Evolutionary conservation across 2,329 filamentous ascomycete species (phyloP).

Genomic region (Scedosporium minutisporum): DNA sequence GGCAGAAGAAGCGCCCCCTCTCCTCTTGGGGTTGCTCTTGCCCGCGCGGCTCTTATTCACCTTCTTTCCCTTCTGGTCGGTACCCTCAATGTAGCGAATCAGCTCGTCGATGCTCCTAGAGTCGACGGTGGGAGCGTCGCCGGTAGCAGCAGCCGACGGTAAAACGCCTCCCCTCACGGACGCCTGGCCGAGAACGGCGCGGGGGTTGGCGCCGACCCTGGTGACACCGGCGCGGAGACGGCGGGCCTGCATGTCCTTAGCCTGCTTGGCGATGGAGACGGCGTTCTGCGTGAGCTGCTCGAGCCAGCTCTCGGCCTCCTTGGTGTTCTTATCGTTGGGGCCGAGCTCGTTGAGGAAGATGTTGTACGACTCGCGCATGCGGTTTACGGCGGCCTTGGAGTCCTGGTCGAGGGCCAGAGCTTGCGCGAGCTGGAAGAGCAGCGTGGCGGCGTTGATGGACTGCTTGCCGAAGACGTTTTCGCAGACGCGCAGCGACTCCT

Average conservation of each 20-base stretch:
- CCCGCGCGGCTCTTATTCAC: conserved; percentile 44
- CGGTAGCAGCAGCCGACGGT: conserved; percentile 18
- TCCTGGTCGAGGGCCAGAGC: conserved; percentile 93
- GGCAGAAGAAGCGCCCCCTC: conserved; percentile 23
- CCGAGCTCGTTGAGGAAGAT: conserved; percentile 87
- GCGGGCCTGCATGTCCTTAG: conserved; percentile 72
- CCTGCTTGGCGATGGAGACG: conserved; percentile 86
- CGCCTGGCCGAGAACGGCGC: conserved; percentile 22
- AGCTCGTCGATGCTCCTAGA: conserved; percentile 86
- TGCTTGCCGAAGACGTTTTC: conserved; percentile 82
- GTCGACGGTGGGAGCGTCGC: conserved; percentile 39
- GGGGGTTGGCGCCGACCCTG: conserved; percentile 40
- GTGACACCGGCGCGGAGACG: conserved; percentile 58
- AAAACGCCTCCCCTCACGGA: conserved; percentile 4
- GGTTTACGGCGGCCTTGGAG: conserved; percentile 78
- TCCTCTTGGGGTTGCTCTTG: conserved; percentile 46
- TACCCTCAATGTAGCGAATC: conserved; percentile 86
- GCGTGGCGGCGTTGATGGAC: conserved; percentile 85
- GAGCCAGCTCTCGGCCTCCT: conserved; percentile 93
- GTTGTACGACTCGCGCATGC: conserved; percentile 94
- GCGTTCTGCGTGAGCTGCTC: conserved; percentile 94
- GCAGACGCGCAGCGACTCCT: conserved; percentile 80
- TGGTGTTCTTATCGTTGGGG: conserved; percentile 89
- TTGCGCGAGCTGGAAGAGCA: conserved; percentile 95
- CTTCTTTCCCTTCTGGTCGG: conserved; percentile 39